Base-by-base conservation (phyloP, 2,329 filamentous ascomycete genomes). In the Chaetomium sp. region DNA sequence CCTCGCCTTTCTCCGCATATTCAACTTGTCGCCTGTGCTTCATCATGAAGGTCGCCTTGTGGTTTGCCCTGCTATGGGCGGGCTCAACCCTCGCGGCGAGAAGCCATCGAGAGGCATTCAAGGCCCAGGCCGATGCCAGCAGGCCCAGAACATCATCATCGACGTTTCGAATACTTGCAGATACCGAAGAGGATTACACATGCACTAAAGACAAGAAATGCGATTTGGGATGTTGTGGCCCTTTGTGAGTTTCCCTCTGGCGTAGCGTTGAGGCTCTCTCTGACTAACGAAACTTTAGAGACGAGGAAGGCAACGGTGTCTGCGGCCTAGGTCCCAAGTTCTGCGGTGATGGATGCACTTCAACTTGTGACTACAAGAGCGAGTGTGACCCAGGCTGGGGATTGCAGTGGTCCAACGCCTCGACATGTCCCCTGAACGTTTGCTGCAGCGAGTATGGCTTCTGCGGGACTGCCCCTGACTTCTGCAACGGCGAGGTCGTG, bases 401-500 rank as follows among this genome's bases (percentile, higher is more conserved):
- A 51, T 16, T 29, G 13, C 21, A 67, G 29, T 59, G 38, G 38
- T 42, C 38, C 21, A 60, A 59, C 21, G 12, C 31, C n/a, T 35
- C 53, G 7, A 27, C 68, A 12, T 79, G 77, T 63, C 76, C 76
- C 2, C 71, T 79, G 25, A 77, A 79, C 60, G 77, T 78, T 10
- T 79, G 77, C 68, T 78, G 78, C 67, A 70, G 67, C 53, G 53
- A 72, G 29, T 72, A 57, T 49, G 75, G 76, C 49, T 78, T 76
- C 69, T 79, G 76, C 58, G 75, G 75, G 4, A 69, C 56, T 4
- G 71, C 70, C 9, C 35, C 51, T 6, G 71, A 72, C 5, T 75
- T 74, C 60, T 76, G 73, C 62, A 31, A 33, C 16, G 50, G 53
- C n/a, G 70, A 57, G 67, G 59, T 57, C n/a, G 49, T 54, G 13